Conservation (phyloP, 1,284 basidiomycete genomes). For the Cryptococcus hybrid region DNA sequence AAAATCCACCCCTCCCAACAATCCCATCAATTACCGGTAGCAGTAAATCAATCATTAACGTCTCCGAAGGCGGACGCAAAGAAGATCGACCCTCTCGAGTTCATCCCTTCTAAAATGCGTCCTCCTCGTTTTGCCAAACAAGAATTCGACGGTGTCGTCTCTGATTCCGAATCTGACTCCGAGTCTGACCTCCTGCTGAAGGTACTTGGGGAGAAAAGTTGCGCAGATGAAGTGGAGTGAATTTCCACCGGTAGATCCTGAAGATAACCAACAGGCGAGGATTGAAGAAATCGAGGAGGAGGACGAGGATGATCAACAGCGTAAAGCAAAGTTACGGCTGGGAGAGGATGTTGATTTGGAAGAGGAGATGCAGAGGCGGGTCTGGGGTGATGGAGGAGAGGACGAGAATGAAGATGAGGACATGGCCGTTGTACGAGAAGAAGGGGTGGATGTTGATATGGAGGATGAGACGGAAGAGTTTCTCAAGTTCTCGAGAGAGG, state of each 20-base stretch:
- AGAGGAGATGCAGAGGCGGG: slow-evolving; percentile 76
- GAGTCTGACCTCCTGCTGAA: slow-evolving; percentile 34
- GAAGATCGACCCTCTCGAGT: slow-evolving; percentile 8
- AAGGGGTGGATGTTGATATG: slow-evolving; percentile 65
- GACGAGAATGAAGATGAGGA: slow-evolving; percentile 27
- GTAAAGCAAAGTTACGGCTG: slow-evolving; percentile 47
- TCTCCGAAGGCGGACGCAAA: not conserved
- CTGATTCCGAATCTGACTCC: too few relatives aligned
- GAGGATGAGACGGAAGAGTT: slow-evolving; percentile 90
- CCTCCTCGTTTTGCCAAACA: slow-evolving; percentile 75
- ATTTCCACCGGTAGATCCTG: slow-evolving; percentile 5
- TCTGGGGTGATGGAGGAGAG: slow-evolving; percentile 81
- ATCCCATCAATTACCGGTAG: not conserved
- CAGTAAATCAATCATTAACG: not conserved
- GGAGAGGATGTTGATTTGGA: slow-evolving; percentile 77
- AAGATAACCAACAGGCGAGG: slow-evolving; percentile 13
- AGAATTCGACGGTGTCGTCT: slow-evolving; percentile 72
- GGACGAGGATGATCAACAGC: slow-evolving; percentile 22
- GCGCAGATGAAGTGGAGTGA: slow-evolving; percentile 38
- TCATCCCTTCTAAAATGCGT: slow-evolving; percentile 52
- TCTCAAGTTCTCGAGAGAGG: slow-evolving; percentile 83
- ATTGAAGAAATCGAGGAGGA: slow-evolving; percentile 37
- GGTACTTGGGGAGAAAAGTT: slow-evolving; percentile 35
- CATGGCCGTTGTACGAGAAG: slow-evolving; percentile 27
- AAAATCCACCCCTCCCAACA: slow-evolving; percentile 12